A percentile compares a stretch with the other conserved stretches of the same genome.
These are phyloP conservation scores for Termitomyces eurrhizus DNA, from an alignment of 768 basidiomycete genomes.

Conservation along the genomic window DNA sequence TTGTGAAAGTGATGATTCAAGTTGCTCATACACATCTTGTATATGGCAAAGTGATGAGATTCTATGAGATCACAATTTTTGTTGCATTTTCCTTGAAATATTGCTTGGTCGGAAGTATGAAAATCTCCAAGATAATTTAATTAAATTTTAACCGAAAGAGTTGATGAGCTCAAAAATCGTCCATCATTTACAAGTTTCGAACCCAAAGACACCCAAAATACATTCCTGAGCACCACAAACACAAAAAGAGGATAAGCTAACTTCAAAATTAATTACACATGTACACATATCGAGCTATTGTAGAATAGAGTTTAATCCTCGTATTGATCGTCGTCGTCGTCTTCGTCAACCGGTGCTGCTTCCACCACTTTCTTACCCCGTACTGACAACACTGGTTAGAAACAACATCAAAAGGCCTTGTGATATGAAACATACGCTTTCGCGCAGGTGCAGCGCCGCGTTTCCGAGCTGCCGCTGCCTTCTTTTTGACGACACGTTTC, in stretches of 20 bases:
- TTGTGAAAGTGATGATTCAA: no score
- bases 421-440: slow-evolving; percentile 27
- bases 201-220: not conserved
- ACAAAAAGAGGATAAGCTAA: not conserved
- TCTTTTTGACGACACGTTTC: slow-evolving; percentile 81
- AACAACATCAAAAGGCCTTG: not conserved
- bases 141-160: not conserved
- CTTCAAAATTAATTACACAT: not conserved
- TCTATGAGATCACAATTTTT: no score
- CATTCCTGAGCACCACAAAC: not conserved
- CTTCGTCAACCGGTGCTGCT: slow-evolving; percentile 8
- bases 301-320: slow-evolving; percentile 6
- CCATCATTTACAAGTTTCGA: not conserved
- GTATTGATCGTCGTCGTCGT: slow-evolving; percentile 17
- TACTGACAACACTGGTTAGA: slow-evolving; percentile 3
- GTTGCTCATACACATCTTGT: no score
- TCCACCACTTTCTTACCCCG: slow-evolving; percentile 12
- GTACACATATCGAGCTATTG: not conserved
- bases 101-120: not conserved
- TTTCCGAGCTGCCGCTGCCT: slow-evolving; percentile 71
- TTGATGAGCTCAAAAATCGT: not conserved
- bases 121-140: not conserved
- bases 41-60: no score
- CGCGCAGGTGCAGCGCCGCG: slow-evolving; percentile 40
- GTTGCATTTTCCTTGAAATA: no score